Conservation (phyloP, 352 stramenopile genomes). For the Phytophthora lateralis region DNA sequence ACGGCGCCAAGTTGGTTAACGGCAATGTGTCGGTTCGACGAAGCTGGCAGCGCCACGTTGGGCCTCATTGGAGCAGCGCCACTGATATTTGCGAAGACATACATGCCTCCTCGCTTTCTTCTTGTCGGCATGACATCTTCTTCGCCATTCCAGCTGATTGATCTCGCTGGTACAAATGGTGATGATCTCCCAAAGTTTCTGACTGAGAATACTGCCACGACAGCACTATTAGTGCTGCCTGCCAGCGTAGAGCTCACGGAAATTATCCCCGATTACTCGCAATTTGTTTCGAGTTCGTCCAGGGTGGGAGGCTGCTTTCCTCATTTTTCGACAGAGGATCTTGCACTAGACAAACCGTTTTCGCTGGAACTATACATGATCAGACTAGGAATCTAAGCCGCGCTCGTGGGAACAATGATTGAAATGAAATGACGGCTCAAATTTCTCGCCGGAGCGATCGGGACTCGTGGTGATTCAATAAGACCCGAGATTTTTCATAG, state of each 20-base stretch:
- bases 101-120: slow-evolving; percentile 85
- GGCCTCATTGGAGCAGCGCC: slow-evolving; percentile 23
- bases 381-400: not conserved
- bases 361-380: slow-evolving; percentile 51
- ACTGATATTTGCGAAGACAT: slow-evolving; percentile 76
- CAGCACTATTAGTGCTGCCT: slow-evolving; percentile 48
- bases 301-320: slow-evolving; percentile 53
- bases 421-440: not conserved
- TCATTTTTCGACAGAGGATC: slow-evolving; percentile 66
- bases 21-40: slow-evolving; percentile 40
- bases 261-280: slow-evolving; percentile 20
- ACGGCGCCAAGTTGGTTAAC: slow-evolving; percentile 13
- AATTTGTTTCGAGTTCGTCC: not conserved
- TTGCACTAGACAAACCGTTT: slow-evolving; percentile 49
- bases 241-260: slow-evolving; percentile 43
- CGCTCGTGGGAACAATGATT: not conserved
- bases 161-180: slow-evolving; percentile 46
- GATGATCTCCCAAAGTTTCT: slow-evolving; percentile 19
- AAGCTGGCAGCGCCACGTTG: slow-evolving; percentile 8
- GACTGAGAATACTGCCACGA: slow-evolving; percentile 1
- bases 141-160: slow-evolving; percentile 49
- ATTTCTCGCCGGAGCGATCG: not conserved
- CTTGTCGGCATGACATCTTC: slow-evolving; percentile 32
- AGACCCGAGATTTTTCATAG: not conserved
- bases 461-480: not conserved